Evolutionary conservation across 2,329 filamentous ascomycete species (phyloP), one percentile per base, ranked within the genome.

Genomic region (Colletotrichum orchidophilum): DNA sequence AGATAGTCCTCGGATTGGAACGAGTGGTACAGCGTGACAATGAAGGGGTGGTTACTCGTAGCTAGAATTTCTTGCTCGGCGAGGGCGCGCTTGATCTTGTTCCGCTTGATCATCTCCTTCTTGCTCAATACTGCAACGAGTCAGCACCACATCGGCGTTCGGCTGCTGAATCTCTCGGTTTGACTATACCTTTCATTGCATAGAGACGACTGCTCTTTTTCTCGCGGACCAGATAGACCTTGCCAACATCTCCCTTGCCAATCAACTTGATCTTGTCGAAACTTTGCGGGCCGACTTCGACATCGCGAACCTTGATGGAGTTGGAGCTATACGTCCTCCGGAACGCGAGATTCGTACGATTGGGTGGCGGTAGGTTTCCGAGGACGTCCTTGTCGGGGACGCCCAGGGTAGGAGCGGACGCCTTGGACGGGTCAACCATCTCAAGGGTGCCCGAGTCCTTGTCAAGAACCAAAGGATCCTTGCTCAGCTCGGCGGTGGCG

Each of bases 191-290:
- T 85, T 99, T 99, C 96, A 99, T 99, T 65, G 96, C 96, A 83
- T 98, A 99, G 62, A 99, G 84, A 75, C 96, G 90, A 76, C 91
- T 92, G 78, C 95, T 97, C 89, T 98, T 98, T 90, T 99, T 99
- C 83, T 99, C 96, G 75, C 95, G 90, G 62, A 99, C 96, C 75
- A 99, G 85, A 80, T 99, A 99, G 1, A 99, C 96, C 85, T 99
- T 99, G 73, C 96, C 96, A 27, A 99, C 96, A 82, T 99, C 96
- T 70, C 96, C 96, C 85, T 99, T 99, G 67, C 96, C 96, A 79
- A 99, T 98, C 83, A 99, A 88, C 83, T 99, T 99, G 83, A 99
- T 98, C 89, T 99, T 99, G 87, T 99, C 96, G 78, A 99, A 99
- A 80, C 96, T 98, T 73, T 93, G 88, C 0, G 96, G 96, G 0